Percentiles rank a stretch among this genome's conserved stretches.
Conservation (phyloP, 768 basidiomycete genomes). For the Boletus rubescentipes region DNA sequence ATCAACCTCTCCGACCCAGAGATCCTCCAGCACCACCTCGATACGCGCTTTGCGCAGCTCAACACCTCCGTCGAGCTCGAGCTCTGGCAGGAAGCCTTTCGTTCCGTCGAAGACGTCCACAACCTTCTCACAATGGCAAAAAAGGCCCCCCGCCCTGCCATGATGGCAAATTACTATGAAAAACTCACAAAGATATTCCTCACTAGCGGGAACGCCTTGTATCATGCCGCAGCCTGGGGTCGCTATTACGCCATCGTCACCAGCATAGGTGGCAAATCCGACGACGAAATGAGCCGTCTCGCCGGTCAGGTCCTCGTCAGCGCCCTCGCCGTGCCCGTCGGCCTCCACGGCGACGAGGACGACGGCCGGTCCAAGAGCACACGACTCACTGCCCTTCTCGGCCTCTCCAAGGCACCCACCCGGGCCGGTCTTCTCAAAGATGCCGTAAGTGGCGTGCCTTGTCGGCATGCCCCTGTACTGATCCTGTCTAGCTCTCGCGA, state of each 20-base stretch:
- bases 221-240: constrained; percentile 96
- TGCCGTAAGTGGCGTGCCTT: constrained; percentile 55
- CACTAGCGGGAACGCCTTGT: constrained; percentile 91
- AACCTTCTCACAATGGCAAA: constrained; percentile 92
- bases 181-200: constrained; percentile 96
- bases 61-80: constrained; percentile 97
- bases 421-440: constrained; percentile 84
- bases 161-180: constrained; percentile 99
- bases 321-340: constrained; percentile 91
- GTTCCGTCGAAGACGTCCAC: constrained; percentile 97
- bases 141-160: constrained; percentile 85
- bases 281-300: constrained; percentile 77
- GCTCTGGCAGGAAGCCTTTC: constrained; percentile 98
- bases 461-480: not conserved
- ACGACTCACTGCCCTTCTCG: constrained; percentile 83
- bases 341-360: constrained; percentile 51
- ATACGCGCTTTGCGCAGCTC: constrained; percentile 95
- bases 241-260: constrained; percentile 75
- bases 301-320: constrained; percentile 91
- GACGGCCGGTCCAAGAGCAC: constrained; percentile 64
- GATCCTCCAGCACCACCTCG: constrained; percentile 92
- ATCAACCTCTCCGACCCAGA: constrained; percentile 97
- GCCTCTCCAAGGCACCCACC: constrained; percentile 80
- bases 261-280: constrained; percentile 67
- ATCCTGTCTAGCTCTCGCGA: constrained; percentile 63